Evolutionary conservation across 2,329 filamentous ascomycete species (phyloP).

Genomic region (Cordyceps fumosorosea): DNA sequence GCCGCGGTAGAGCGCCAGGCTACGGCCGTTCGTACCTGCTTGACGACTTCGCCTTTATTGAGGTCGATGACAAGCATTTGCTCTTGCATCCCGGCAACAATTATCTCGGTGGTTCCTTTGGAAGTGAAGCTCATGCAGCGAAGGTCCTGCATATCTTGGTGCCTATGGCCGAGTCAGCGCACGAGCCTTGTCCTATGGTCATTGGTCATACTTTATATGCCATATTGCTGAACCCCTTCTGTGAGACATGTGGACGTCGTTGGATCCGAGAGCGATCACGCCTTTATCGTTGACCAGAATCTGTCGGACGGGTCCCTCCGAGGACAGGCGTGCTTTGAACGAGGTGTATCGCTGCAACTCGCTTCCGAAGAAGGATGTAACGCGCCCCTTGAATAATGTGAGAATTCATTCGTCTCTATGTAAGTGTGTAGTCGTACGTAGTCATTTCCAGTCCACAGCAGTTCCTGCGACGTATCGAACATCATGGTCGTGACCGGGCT

Average conservation of each 20-base stretch:
- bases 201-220: slow-evolving; percentile 63
- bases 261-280: slow-evolving; percentile 74
- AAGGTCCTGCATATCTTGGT: slow-evolving; percentile 75
- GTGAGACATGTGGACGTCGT: slow-evolving; percentile 81
- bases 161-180: slow-evolving; percentile 35
- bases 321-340: slow-evolving; percentile 67
- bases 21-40: slow-evolving; percentile 43
- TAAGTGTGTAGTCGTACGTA: slow-evolving; percentile 52
- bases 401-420: slow-evolving; percentile 15
- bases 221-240: slow-evolving; percentile 79
- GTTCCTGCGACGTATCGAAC: slow-evolving; percentile 83
- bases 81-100: slow-evolving; percentile 81
- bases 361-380: slow-evolving; percentile 80
- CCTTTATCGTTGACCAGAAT: slow-evolving; percentile 88
- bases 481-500: slow-evolving; percentile 72
- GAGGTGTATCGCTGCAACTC: slow-evolving; percentile 88
- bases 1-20: slow-evolving; percentile 9
- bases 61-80: slow-evolving; percentile 73
- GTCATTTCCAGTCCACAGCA: slow-evolving; percentile 90
- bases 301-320: slow-evolving; percentile 77
- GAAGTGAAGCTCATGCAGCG: slow-evolving; percentile 94
- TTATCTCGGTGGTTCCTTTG: slow-evolving; percentile 72
- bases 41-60: slow-evolving; percentile 63
- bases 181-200: not conserved
- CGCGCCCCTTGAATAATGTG: slow-evolving; percentile 58